Evolutionary conservation across 768 basidiomycete species (phyloP).

Genomic region (Hortiboletus campestris): DNA sequence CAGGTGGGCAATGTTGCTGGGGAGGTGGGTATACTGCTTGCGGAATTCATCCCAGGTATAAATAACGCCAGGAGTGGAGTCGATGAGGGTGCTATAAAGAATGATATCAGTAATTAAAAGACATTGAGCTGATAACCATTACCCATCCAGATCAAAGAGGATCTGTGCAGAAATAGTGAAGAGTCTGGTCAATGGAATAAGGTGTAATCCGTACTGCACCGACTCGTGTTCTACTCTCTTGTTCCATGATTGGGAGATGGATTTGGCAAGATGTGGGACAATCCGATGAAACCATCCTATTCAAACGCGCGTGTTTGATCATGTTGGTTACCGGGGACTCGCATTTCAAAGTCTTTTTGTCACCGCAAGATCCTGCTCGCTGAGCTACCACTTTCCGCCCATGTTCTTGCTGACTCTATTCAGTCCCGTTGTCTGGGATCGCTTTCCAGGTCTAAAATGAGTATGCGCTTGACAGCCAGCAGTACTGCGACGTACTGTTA

Average conservation of each 20-base stretch:
- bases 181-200: neutral
- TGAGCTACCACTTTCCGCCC: too few species aligned
- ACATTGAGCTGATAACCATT: constrained; percentile 13
- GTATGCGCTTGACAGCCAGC: too few species aligned
- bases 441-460: too few species aligned
- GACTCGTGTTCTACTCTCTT: constrained; percentile 36
- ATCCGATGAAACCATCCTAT: too few species aligned
- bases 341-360: too few species aligned
- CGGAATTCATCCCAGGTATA: constrained; percentile 75
- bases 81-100: constrained; percentile 59
- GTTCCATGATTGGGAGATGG: constrained; percentile 7
- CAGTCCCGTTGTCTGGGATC: too few species aligned
- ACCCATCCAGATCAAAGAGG: constrained; percentile 74
- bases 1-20: constrained; percentile 51
- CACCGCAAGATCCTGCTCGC: too few species aligned
- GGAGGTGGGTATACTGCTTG: constrained; percentile 53
- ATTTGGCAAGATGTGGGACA: neutral
- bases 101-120: constrained; percentile 6
- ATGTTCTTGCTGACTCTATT: too few species aligned
- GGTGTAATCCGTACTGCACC: constrained; percentile 46
- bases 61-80: constrained; percentile 82
- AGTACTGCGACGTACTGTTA: too few species aligned
- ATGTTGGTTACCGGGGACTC: too few species aligned
- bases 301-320: too few species aligned
- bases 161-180: constrained; percentile 40